Percentiles rank a stretch among this genome's conserved stretches.
Conservation (phyloP, 148 eudicot species). For the Chenopodium suecicum region DNA sequence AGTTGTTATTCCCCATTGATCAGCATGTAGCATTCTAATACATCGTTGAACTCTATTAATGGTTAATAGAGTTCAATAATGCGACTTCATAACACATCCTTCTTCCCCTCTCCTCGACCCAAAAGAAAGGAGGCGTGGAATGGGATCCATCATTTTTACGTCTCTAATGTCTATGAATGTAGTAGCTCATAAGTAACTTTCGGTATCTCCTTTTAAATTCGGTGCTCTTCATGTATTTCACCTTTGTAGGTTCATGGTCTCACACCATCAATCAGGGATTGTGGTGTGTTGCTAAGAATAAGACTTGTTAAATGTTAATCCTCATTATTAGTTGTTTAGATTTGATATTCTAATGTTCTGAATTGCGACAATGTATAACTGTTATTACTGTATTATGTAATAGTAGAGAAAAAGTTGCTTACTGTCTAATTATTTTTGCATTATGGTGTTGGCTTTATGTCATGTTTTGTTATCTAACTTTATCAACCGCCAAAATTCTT, state of each 20-base stretch:
- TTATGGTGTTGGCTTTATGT: not conserved
- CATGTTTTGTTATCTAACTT: not conserved
- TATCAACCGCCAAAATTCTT: slow-evolving; percentile 4
- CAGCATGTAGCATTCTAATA: slow-evolving; percentile 16
- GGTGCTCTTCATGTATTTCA: slow-evolving; percentile 12
- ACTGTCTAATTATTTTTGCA: not conserved
- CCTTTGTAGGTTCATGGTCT: not conserved
- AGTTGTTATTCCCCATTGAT: slow-evolving; percentile 15
- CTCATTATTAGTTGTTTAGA: slow-evolving; percentile 6
- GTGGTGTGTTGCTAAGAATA: slow-evolving; percentile 17
- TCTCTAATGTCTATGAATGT: slow-evolving; percentile 5
- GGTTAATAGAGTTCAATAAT: slow-evolving; percentile 20
- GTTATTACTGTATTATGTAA: not conserved
- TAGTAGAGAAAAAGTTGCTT: not conserved
- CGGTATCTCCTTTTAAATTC: not conserved
- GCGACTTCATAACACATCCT: not conserved
- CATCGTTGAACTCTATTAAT: slow-evolving; percentile 18
- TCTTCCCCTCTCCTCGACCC: not conserved
- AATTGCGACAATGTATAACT: not conserved
- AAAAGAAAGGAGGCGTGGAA: slow-evolving; percentile 15
- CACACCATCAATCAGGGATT: slow-evolving; percentile 19
- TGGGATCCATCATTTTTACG: slow-evolving; percentile 5
- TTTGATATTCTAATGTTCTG: slow-evolving; percentile 8
- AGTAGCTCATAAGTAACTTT: not conserved
- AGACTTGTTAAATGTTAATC: slow-evolving; percentile 8